Base-by-base conservation (phyloP, 2,329 filamentous ascomycete genomes). In the Botrytis fabae region DNA sequence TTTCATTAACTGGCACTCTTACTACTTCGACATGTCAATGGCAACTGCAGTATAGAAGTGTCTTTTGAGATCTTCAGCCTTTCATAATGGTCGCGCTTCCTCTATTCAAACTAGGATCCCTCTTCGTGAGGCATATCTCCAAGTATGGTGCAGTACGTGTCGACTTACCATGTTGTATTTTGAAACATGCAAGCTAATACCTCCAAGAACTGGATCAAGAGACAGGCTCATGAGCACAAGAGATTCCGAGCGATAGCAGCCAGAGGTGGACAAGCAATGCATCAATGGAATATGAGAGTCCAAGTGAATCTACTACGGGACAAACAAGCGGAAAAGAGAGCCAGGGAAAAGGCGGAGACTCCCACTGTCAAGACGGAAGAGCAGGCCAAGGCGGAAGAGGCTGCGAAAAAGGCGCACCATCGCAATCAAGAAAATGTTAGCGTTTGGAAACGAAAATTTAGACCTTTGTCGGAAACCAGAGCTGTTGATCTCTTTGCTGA, bases 401-500 rank as follows among this genome's bases (percentile, higher is more conserved):
- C 83, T 18, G 80, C 82, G 25, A 83, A 82, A 69, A 81, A 83
- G 71, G 78, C 78, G 72, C 73, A 74, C 28, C 73, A 76, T 22
- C 77, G 69, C 65, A 80, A 77, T 38, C 80, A 79, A 42, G 75
- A 73, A 78, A 80, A 77, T 76, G 84, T 84, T 62, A 91, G 85
- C 76, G 82, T 91, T 18, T 91, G 90, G 89, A 86, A 79, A 74
- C 86, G 89, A 73, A 89, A 87, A 78, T 91, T 91, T 78, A 83
- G 89, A 69, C 81, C 89, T 10, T 82, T 91, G n/a, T 88, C 89
- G 16, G 89, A 91, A 78, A 84, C 81, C 25, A 91, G 91, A 81
- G 89, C 89, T 14, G 89, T 91, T 18, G 89, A 91, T 77, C 82
- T 91, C 12, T 91, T 91, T 77, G 90, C 89, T 60, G 89, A 91